Evolutionary conservation across 345 rosid genomes (phyloP).

Genomic region (Eucalyptus erythrocorys): DNA sequence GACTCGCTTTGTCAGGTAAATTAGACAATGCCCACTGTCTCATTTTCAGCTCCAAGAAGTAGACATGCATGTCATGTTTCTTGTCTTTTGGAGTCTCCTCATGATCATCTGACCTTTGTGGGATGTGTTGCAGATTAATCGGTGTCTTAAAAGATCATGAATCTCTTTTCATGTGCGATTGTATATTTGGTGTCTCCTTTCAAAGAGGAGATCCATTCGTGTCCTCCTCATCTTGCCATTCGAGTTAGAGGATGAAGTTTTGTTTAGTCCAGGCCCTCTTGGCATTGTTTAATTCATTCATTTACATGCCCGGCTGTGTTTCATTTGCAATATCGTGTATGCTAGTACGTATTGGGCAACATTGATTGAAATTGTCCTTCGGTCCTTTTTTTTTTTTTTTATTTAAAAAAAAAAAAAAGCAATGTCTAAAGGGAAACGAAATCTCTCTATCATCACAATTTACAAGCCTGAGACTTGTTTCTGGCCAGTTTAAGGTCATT

Average conservation of each 20-base stretch:
- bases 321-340: background rate
- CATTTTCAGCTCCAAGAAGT: background rate
- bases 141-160: background rate
- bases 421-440: background rate
- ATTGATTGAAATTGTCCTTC: background rate
- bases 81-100: background rate
- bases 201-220: background rate
- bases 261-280: background rate
- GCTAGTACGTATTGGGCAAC: background rate
- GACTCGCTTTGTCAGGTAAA: background rate
- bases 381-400: no score
- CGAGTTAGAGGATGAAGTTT: background rate
- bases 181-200: background rate
- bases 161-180: background rate
- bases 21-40: background rate
- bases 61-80: background rate
- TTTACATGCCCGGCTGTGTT: background rate
- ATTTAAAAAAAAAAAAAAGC: background rate
- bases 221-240: no score
- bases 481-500: background rate
- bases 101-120: background rate
- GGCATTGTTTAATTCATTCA: background rate
- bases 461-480: background rate
- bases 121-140: background rate
- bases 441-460: background rate